Percentiles rank a stretch among this genome's conserved stretches.
These are phyloP conservation scores for Corylus heterophylla DNA, from an alignment of 306 rosid genomes.

Conservation along the genomic window DNA sequence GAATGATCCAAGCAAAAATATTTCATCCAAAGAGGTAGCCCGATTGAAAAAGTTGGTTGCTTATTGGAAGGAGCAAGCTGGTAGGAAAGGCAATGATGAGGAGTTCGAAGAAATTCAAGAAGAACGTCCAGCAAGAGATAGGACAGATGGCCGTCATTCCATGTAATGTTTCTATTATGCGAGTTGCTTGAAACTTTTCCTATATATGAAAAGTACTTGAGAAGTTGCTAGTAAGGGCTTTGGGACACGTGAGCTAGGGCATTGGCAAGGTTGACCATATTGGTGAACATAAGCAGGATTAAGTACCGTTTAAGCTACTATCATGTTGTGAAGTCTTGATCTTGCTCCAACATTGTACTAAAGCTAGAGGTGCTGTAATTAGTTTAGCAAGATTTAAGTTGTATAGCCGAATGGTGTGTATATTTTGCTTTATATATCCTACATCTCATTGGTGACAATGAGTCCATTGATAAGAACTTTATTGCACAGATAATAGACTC, in stretches of 20 bases:
- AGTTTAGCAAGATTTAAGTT: slow-evolving; percentile 19
- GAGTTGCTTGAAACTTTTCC: background rate
- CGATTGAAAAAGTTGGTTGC: slow-evolving; percentile 73
- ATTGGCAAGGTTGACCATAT: background rate
- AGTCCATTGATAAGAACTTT: background rate
- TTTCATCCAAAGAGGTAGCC: slow-evolving; percentile 81
- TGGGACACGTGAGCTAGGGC: slow-evolving; percentile 9
- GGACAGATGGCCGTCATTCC: slow-evolving; percentile 62
- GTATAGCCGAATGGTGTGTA: slow-evolving; percentile 50
- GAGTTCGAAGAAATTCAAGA: slow-evolving; percentile 88
- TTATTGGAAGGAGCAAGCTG: slow-evolving; percentile 97
- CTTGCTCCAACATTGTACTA: slow-evolving; percentile 8
- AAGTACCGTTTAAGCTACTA: background rate
- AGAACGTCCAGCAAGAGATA: slow-evolving; percentile 59
- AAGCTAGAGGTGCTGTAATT: slow-evolving; percentile 17
- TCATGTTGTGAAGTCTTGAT: background rate
- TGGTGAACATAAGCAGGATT: background rate
- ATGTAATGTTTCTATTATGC: slow-evolving; percentile 37
- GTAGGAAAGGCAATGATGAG: slow-evolving; percentile 73
- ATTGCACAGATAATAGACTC: background rate
- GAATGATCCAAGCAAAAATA: slow-evolving; percentile 88
- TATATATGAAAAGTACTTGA: background rate
- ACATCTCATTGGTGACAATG: slow-evolving; percentile 6
- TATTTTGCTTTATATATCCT: slow-evolving; percentile 7
- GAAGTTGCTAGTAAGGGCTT: slow-evolving; percentile 10